Evolutionary conservation across 176 grass and related monocot genomes (phyloP).

Genomic region (Carex myosuroides): DNA sequence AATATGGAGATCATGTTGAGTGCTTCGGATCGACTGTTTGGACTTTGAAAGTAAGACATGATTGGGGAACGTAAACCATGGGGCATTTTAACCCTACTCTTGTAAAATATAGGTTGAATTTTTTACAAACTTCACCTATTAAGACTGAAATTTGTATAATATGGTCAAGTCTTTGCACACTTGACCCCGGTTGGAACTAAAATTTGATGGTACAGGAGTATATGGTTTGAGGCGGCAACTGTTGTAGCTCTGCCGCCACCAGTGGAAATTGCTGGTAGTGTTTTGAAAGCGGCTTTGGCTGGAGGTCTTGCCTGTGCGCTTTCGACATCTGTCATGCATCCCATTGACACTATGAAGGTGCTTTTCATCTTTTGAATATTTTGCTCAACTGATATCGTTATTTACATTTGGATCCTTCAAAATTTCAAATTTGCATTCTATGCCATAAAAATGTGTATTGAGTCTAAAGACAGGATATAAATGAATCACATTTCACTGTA

Average conservation of each 20-base stretch:
- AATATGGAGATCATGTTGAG: no score
- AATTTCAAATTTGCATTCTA: neutral
- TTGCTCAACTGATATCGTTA: neutral
- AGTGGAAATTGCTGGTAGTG: slow-evolving; percentile 75
- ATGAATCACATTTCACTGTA: neutral
- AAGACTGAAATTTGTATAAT: neutral
- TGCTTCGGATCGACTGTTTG: no score
- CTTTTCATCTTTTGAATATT: neutral
- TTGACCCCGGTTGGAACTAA: neutral
- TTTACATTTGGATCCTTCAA: neutral
- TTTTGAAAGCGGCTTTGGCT: slow-evolving; percentile 93
- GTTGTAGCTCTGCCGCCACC: slow-evolving; percentile 81
- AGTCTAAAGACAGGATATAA: neutral
- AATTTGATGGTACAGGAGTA: slow-evolving; percentile 39
- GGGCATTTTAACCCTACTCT: neutral
- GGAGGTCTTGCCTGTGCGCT: slow-evolving; percentile 92
- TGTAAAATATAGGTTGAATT: neutral
- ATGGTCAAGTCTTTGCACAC: neutral
- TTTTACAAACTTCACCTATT: neutral
- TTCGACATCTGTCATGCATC: slow-evolving; percentile 86
- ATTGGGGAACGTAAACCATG: no score
- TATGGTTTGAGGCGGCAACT: slow-evolving; percentile 99
- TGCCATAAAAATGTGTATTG: neutral
- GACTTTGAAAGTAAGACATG: no score
- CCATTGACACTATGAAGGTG: slow-evolving; percentile 98